A percentile compares a stretch with the other conserved stretches of the same genome.
These are phyloP conservation scores for Aspergillus sparsus DNA, from an alignment of 495 filamentous ascomycete genomes.

Conservation along the genomic window DNA sequence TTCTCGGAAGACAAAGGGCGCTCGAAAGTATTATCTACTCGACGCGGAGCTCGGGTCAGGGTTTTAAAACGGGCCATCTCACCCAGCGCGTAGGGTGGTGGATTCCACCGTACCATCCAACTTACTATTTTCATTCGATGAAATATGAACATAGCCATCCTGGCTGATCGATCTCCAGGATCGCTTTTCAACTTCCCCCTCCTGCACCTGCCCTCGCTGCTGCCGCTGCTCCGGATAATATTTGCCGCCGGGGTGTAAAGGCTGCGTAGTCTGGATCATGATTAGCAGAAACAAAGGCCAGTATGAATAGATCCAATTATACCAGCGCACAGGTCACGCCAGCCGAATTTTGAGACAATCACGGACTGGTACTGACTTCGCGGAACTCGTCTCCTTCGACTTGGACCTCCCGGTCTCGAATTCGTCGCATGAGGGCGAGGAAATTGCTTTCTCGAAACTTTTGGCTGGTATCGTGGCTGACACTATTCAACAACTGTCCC, in stretches of 20 bases:
- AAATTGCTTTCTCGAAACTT: constrained; percentile 83
- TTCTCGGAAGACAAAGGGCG: not conserved
- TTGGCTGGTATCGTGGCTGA: constrained; percentile 63
- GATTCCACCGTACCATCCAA: constrained; percentile 6
- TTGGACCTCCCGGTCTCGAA: constrained; percentile 55
- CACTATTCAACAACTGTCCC: constrained; percentile 66
- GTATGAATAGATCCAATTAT: constrained; percentile 34
- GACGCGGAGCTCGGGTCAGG: constrained; percentile 15
- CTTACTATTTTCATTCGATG: constrained; percentile 21
- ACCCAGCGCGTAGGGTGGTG: constrained; percentile 6
- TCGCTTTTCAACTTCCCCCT: constrained; percentile 8
- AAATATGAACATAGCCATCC: constrained; percentile 12
- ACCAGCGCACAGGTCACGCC: constrained; percentile 43
- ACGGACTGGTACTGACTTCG: constrained; percentile 56
- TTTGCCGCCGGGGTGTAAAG: constrained; percentile 54
- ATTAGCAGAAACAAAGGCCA: constrained; percentile 42
- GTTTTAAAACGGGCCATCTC: constrained; percentile 1
- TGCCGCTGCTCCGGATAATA: constrained; percentile 46
- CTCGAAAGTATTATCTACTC: constrained; percentile 7
- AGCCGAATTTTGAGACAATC: constrained; percentile 41
- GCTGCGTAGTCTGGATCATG: constrained; percentile 41
- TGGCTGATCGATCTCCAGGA: constrained; percentile 8
- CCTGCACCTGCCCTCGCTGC: constrained; percentile 22
- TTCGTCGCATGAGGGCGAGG: constrained; percentile 70
- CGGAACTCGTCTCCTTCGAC: constrained; percentile 56